A percentile compares a stretch with the other conserved stretches of the same genome.
These are phyloP conservation scores for Diutina scorzettiae DNA, from an alignment of 1,139 yeast species.

Conservation along the genomic window DNA sequence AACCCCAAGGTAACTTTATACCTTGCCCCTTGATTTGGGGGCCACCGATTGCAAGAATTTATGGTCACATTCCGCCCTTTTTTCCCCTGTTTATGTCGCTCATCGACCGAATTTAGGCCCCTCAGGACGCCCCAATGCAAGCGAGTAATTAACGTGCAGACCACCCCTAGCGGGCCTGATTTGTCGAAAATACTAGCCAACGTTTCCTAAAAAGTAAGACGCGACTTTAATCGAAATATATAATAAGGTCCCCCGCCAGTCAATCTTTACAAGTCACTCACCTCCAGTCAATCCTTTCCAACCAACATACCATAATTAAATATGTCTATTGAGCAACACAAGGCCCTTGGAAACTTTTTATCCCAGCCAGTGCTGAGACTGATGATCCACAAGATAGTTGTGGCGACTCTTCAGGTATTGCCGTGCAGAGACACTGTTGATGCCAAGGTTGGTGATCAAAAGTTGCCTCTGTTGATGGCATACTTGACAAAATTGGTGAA, in stretches of 20 bases:
- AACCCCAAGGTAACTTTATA: too few species aligned
- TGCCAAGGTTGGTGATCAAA: slow-evolving; percentile 15
- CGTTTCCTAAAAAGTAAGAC: too few species aligned
- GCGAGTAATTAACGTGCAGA: background rate
- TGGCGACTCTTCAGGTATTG: slow-evolving; percentile 47
- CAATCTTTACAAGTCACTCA: background rate
- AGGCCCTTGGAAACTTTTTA: slow-evolving; percentile 45
- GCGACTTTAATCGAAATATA: too few species aligned
- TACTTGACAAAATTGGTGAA: slow-evolving; percentile 60
- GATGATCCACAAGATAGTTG: slow-evolving; percentile 54
- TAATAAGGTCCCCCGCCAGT: too few species aligned
- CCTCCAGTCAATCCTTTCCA: slow-evolving; percentile 3
- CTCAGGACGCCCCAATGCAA: background rate
- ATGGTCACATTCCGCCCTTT: background rate
- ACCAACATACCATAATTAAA: too few species aligned
- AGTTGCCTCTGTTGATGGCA: slow-evolving; percentile 55
- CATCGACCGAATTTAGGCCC: background rate
- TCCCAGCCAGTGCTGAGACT: slow-evolving; percentile 51
- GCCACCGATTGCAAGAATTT: too few species aligned
- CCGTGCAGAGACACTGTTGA: slow-evolving; percentile 35
- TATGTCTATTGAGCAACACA: slow-evolving; percentile 10
- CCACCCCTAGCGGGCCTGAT: background rate
- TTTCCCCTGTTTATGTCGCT: background rate
- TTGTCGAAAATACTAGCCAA: background rate
- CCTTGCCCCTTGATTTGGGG: too few species aligned